A percentile compares a stretch with the other conserved stretches of the same genome.
Conservation (phyloP, 768 basidiomycete species). For the Auricularia sp. region DNA sequence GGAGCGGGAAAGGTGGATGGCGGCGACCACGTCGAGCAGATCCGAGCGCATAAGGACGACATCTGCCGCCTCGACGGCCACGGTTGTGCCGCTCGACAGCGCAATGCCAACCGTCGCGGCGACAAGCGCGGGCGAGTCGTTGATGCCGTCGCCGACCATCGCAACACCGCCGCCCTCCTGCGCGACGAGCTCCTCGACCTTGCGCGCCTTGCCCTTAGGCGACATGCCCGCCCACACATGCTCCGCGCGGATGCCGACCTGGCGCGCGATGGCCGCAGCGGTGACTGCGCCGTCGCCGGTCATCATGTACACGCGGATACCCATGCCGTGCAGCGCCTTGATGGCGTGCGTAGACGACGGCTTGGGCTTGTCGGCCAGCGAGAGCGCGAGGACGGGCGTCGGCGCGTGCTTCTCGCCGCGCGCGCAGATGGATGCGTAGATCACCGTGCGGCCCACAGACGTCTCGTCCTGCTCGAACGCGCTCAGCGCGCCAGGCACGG, state of each 20-base stretch:
- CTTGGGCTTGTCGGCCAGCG: slow-evolving; percentile 82
- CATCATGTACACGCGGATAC: slow-evolving; percentile 86
- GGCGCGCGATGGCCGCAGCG: slow-evolving; percentile 77
- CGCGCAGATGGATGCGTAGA: slow-evolving; percentile 63
- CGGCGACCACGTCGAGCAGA: slow-evolving; percentile 93
- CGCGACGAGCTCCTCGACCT: slow-evolving; percentile 72
- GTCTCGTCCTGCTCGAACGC: slow-evolving; percentile 65
- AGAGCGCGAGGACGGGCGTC: slow-evolving; percentile 65
- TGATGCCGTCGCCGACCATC: slow-evolving; percentile 99
- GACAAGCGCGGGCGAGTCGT: slow-evolving; percentile 94
- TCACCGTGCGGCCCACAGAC: slow-evolving; percentile 66
- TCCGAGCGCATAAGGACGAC: slow-evolving; percentile 97
- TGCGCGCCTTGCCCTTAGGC: slow-evolving; percentile 87
- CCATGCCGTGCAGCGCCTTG: slow-evolving; percentile 72
- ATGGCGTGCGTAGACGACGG: slow-evolving; percentile 78
- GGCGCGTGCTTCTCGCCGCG: slow-evolving; percentile 17
- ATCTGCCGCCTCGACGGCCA: slow-evolving; percentile 97
- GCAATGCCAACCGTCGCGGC: slow-evolving; percentile 96
- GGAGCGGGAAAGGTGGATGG: slow-evolving; percentile 76
- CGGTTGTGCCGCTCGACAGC: slow-evolving; percentile 89
- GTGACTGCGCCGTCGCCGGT: slow-evolving; percentile 87
- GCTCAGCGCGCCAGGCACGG: slow-evolving; percentile 48
- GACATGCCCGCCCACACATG: slow-evolving; percentile 89
- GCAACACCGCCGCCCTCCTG: slow-evolving; percentile 66
- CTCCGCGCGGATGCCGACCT: slow-evolving; percentile 77